Evolutionary conservation across 1,284 basidiomycete species (phyloP).

Genomic region (Phaffia rhodozyma): DNA sequence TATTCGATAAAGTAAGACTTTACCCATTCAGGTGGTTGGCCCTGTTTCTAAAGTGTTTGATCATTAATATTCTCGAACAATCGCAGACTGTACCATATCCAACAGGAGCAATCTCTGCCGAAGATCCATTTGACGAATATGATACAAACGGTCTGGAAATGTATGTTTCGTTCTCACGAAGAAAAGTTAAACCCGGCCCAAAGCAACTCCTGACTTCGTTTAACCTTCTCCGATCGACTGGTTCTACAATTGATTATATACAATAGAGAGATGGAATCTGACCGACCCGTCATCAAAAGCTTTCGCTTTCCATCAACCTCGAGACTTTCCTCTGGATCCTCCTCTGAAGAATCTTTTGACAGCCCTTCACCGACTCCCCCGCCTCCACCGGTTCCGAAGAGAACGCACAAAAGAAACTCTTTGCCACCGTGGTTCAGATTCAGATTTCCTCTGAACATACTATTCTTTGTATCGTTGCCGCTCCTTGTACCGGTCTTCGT

Average conservation of each 20-base stretch:
- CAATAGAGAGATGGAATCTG: too few relatives aligned
- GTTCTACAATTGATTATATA: too few relatives aligned
- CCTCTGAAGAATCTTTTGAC: background rate
- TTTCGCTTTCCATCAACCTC: too few relatives aligned
- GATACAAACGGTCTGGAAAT: conserved; percentile 14
- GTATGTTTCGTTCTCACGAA: background rate
- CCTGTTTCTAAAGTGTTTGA: background rate
- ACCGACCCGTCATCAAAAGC: too few relatives aligned
- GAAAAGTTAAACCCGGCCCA: background rate
- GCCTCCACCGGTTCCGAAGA: background rate
- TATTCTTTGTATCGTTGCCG: background rate
- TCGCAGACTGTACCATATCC: conserved; percentile 5
- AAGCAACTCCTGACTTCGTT: background rate
- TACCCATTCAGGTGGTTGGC: too few relatives aligned
- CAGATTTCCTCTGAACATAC: conserved; percentile 1
- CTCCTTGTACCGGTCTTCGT: conserved; percentile 7
- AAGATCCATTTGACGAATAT: conserved; percentile 8
- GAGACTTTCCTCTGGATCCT: background rate
- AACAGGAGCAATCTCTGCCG: background rate
- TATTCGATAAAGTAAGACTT: too few relatives aligned
- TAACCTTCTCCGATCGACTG: background rate
- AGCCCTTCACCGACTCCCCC: background rate
- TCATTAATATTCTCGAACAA: background rate
- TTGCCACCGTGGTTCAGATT: conserved; percentile 12
- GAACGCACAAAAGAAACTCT: background rate